Conservation (phyloP, 805 yeast genomes). For the Starmerella roubikii region DNA sequence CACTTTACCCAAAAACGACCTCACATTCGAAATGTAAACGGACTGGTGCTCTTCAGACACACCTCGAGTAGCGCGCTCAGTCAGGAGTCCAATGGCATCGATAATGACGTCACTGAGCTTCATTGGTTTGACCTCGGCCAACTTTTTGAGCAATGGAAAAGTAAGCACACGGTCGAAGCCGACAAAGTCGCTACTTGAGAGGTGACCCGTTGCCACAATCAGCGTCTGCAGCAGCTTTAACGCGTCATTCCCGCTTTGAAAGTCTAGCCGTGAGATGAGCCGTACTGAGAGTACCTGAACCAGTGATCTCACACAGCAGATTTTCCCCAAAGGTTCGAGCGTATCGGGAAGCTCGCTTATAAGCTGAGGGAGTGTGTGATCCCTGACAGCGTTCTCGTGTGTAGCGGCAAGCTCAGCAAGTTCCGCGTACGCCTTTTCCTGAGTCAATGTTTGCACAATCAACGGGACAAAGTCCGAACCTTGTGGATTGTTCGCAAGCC, state of each 20-base stretch:
- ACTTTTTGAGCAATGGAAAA: slow-evolving; percentile 1
- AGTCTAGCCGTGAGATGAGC: slow-evolving; percentile 24
- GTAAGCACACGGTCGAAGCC: slow-evolving; percentile 10
- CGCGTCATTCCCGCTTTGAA: slow-evolving; percentile 16
- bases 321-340: slow-evolving; percentile 25
- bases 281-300: slow-evolving; percentile 31
- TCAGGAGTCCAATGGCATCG: slow-evolving; percentile 17
- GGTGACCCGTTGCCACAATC: slow-evolving; percentile 18
- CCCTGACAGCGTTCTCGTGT: slow-evolving; percentile 33
- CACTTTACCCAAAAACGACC: background rate
- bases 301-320: slow-evolving; percentile 27
- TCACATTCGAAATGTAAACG: slow-evolving; percentile 8
- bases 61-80: slow-evolving; percentile 20
- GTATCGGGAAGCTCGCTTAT: slow-evolving; percentile 39
- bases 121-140: background rate
- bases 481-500: slow-evolving; percentile 30
- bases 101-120: slow-evolving; percentile 2
- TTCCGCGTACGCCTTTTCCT: slow-evolving; percentile 41
- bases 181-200: slow-evolving; percentile 14
- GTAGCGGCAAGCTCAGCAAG: slow-evolving; percentile 35
- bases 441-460: slow-evolving; percentile 12
- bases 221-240: slow-evolving; percentile 21
- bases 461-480: slow-evolving; percentile 14
- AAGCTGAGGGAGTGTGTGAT: slow-evolving; percentile 39
- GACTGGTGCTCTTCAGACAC: slow-evolving; percentile 13